Evolutionary conservation across 495 filamentous ascomycete species (phyloP).

Genomic region (Penicillium fimorum): DNA sequence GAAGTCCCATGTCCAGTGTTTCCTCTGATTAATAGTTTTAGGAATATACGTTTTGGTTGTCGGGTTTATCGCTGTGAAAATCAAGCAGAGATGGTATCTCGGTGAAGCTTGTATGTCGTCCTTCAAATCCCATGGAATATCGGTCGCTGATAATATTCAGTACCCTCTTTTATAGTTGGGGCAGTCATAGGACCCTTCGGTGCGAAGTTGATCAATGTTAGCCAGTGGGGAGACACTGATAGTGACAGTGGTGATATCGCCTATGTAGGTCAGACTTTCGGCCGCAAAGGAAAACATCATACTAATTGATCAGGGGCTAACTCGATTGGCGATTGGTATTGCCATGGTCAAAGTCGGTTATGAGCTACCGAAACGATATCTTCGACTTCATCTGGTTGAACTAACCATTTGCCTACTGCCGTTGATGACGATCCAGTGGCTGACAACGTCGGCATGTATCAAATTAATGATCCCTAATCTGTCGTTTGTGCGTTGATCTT

Average conservation of each 20-base stretch:
- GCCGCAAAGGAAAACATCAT: background rate
- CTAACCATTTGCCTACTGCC: slow-evolving; percentile 41
- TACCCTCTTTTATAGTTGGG: slow-evolving; percentile 51
- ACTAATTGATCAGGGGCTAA: slow-evolving; percentile 34
- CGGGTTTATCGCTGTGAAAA: slow-evolving; percentile 51
- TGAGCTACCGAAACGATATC: slow-evolving; percentile 35
- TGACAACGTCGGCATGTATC: slow-evolving; percentile 38
- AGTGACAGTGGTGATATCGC: slow-evolving; percentile 45
- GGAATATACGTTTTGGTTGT: slow-evolving; percentile 36
- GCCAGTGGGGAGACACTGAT: slow-evolving; percentile 41
- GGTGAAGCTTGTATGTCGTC: slow-evolving; percentile 53
- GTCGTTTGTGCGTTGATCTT: slow-evolving; percentile 25
- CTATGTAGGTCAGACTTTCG: slow-evolving; percentile 28
- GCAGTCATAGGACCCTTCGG: slow-evolving; percentile 48
- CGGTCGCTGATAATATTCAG: slow-evolving; percentile 26
- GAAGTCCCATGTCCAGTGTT: background rate
- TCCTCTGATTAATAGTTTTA: slow-evolving; percentile 8
- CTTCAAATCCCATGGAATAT: background rate
- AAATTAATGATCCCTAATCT: slow-evolving; percentile 34
- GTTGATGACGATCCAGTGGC: slow-evolving; percentile 39
- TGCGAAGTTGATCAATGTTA: slow-evolving; percentile 47
- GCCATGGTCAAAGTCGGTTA: slow-evolving; percentile 46
- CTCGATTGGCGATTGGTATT: slow-evolving; percentile 54
- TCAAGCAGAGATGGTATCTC: slow-evolving; percentile 56
- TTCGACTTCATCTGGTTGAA: slow-evolving; percentile 27